Evolutionary conservation across 345 rosid genomes (phyloP), one percentile per base, ranked within the genome.

Genomic region (Salix purpurea): DNA sequence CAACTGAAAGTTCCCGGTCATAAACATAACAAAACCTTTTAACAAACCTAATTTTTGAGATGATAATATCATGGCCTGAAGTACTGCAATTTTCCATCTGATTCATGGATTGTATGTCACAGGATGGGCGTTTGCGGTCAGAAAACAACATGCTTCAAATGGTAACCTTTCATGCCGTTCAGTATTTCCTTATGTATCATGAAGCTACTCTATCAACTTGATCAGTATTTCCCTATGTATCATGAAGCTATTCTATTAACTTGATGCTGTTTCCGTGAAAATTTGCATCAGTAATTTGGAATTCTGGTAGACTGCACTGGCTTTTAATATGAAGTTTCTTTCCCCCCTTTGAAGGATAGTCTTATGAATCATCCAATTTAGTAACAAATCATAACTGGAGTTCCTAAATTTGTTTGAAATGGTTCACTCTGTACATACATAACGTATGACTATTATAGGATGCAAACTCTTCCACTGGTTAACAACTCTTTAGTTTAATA

Each of bases 91-190:
- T 26, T 18, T 44, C 52, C 61, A 61, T 65, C 67, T 70, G 54
- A 79, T 72, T 65, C 61, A 54, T 67, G 69, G 76, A 67, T 74
- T 67, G 68, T 46, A 30, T 56, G 16, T 69, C 75, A 71, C 84
- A 93, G 97, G 90, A 65, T 58, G 85, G 89, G 61, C 89, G 78
- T 60, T 74, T 93, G 85, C 86, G 68, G 72, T 85, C 90, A 34
- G 98, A 90, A 84, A 93, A 94, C 82, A 85, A 81, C 75, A 44
- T 93, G 89, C 96, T 96, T 83, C 91, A 93, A 67, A 89, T 90
- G 99, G 98, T 96, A 91, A 85, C 37, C n/a, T 84, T 16, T 26
- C 34, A 30, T 44, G 4, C 39, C 37, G 52, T 14, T 46, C 52
- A 46, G 5, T 46, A 14, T 46, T 52, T 79, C 52, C 74, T 52